Evolutionary conservation across 495 filamentous ascomycete species (phyloP), one percentile per base, ranked within the genome.

Genomic region (Talaromyces ruber): DNA sequence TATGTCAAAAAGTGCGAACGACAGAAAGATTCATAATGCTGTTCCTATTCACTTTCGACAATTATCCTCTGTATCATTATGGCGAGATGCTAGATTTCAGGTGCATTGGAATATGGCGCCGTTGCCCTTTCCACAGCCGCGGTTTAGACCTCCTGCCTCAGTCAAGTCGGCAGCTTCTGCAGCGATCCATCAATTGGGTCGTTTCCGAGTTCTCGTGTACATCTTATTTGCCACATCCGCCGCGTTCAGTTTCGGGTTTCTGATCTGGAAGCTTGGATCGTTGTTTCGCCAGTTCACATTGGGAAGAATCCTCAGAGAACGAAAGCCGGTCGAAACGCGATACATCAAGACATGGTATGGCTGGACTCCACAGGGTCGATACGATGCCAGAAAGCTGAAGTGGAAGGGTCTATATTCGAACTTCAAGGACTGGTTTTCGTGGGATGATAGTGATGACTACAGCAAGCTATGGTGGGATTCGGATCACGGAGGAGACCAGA

Each of bases 261-360:
- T 80, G 3, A 71, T 78, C 52, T 80, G 77, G 77, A 80, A 74
- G 63, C 50, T 68, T 34, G 76, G 75, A 12, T 62, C 63, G n/a
- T 73, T 76, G 47, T 60, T 75, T 58, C 73, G 76, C 37, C 66
- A 55, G 6, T 74, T 76, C 56, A 78, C 70, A 7, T 63, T 64
- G 61, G 43, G 68, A 26, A 73, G 67, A 63, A 71, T 80, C 37
- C 60, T 77, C 25, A 18, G 64, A 47, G 65, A 59, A 43, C 74
- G 73, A 29, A 80, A 72, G 62, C 47, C 64, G 4, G 59, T 69
- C 12, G 66, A 64, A 3, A 64, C 67, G 61, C 75, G 77, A 9
- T 79, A 74, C 63, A 68, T 72, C 26, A 72, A 68, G 51, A 80
- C 76, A 14, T 80, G 77, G 77, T 80, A 80, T 58, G 77, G 77